Percentiles rank a stretch among this genome's conserved stretches.
These are phyloP conservation scores for Chamaecyparis obtusa DNA, from an alignment of 75 land plant genomes.

Conservation along the genomic window DNA sequence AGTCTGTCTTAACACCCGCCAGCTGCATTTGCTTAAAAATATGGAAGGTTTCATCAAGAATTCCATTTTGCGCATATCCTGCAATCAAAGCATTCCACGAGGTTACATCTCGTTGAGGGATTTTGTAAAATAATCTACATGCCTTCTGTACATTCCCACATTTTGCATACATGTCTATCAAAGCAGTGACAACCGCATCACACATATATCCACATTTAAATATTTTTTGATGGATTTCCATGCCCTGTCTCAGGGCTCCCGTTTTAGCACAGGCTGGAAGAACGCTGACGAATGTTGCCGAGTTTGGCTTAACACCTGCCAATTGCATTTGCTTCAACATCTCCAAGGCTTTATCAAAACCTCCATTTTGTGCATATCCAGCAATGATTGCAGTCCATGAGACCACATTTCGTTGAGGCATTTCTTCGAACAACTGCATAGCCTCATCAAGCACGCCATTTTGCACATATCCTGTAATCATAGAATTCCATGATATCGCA, in stretches of 20 bases:
- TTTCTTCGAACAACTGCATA: background rate
- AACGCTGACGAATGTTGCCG: slow-evolving; percentile 1
- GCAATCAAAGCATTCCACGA: slow-evolving; percentile 11
- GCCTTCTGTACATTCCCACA: slow-evolving; percentile 1
- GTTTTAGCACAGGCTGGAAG: slow-evolving; percentile 2
- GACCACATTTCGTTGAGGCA: slow-evolving; percentile 8
- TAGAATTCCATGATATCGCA: background rate
- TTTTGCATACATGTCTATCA: slow-evolving; percentile 14
- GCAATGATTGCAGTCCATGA: slow-evolving; percentile 16
- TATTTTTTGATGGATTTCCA: background rate
- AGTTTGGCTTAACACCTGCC: slow-evolving; percentile 5
- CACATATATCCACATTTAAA: background rate
- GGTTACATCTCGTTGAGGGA: background rate
- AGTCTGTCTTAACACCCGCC: background rate
- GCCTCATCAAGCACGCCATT: background rate
- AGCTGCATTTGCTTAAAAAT: slow-evolving; percentile 10
- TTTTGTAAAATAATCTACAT: slow-evolving; percentile 7
- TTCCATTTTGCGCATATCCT: slow-evolving; percentile 5
- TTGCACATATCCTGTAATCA: background rate
- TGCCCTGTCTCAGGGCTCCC: slow-evolving; percentile 2
- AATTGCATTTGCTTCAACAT: slow-evolving; percentile 4
- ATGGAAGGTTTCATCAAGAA: background rate
- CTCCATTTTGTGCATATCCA: slow-evolving; percentile 11
- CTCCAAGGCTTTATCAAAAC: background rate
- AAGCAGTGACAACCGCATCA: slow-evolving; percentile 7